Base-by-base conservation (phyloP, 2,329 filamentous ascomycete species). In the Ceratocystis variospora region DNA sequence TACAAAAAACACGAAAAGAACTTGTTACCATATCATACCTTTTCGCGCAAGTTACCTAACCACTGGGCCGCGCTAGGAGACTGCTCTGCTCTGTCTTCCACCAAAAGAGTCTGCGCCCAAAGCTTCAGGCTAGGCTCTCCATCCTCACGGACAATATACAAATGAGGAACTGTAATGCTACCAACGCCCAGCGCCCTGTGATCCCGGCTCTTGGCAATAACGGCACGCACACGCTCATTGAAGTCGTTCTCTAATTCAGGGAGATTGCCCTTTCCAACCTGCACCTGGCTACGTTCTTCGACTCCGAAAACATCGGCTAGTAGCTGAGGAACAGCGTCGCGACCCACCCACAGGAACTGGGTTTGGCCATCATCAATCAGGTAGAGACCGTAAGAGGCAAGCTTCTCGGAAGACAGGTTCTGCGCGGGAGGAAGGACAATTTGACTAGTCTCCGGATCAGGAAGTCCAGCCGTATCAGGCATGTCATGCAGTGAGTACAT, bases 351-450 rank as follows among this genome's bases (percentile, higher is more conserved):
- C 61, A 99, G 78, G 81, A 99, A 99, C 75, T 99, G 94, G 5
- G 90, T 96, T 76, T 96, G 93, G 2, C 92, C 92, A 73, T 99
- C 94, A 72, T 99, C 94, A 71, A 99, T 94, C 67, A 99, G 83
- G 76, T 99, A 99, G 19, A 99, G 79, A 33, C 94, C 94, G 73
- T 95, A 96, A 0, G 91, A 84, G 2, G 90, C 89, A 62, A 99
- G 83, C 61, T 88, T 85, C 75, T 93, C 90, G 0, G 92, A 96
- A 2, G 90, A 91, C 67, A 97, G 81, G 75, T 96, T 96, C 72
- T 90, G 73, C 0, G 89, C 81, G 3, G 89, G 90, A 28, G 94
- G 94, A 65, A 99, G 85, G 62, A 90, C 82, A 69, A 96, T 96
- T 72, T 95, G 89, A 71, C 90, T 92, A 1, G 90, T 96, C 73